Evolutionary conservation across 805 yeast species (phyloP).

Genomic region (Ogataea philodendri): DNA sequence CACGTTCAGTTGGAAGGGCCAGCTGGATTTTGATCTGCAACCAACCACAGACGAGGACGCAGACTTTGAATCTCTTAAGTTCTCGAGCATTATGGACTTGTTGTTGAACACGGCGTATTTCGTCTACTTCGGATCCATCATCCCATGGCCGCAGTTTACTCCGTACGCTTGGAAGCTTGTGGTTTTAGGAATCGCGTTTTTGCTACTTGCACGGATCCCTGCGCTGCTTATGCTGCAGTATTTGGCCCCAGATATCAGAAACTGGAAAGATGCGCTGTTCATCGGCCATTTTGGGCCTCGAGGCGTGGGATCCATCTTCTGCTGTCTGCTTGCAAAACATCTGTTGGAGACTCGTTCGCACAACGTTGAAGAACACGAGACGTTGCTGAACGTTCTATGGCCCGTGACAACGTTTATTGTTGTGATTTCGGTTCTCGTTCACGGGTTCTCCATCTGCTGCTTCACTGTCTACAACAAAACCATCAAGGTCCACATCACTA

Average conservation of each 20-base stretch:
- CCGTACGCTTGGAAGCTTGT: conserved; percentile 77
- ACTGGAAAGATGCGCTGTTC: conserved; percentile 92
- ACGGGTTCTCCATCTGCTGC: conserved; percentile 87
- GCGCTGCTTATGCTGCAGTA: conserved; percentile 74
- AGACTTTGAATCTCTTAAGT: conserved; percentile 49
- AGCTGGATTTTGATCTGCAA: conserved; percentile 9
- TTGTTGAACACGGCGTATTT: conserved; percentile 81
- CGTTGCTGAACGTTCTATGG: conserved; percentile 52
- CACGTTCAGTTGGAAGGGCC: conserved; percentile 91
- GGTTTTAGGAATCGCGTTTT: conserved; percentile 67
- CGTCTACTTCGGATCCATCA: conserved; percentile 84
- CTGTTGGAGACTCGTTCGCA: conserved; percentile 30
- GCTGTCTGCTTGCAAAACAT: conserved; percentile 73
- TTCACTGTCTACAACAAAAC: conserved; percentile 29
- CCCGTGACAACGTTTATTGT: conserved; percentile 80
- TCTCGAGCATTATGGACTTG: conserved; percentile 86
- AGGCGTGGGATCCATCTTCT: conserved; percentile 91
- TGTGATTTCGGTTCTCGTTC: conserved; percentile 78
- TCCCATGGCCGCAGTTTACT: conserved; percentile 84
- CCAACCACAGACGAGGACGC: conserved; percentile 32
- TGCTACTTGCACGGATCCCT: conserved; percentile 78
- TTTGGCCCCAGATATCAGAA: conserved; percentile 78
- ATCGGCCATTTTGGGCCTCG: conserved; percentile 97
- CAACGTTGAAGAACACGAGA: conserved; percentile 14
- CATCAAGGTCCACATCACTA: conserved; percentile 36